Percentiles rank a stretch among this genome's conserved stretches.
These are phyloP conservation scores for Taphrina sp. DNA, from an alignment of 1,139 yeast species.

Conservation along the genomic window DNA sequence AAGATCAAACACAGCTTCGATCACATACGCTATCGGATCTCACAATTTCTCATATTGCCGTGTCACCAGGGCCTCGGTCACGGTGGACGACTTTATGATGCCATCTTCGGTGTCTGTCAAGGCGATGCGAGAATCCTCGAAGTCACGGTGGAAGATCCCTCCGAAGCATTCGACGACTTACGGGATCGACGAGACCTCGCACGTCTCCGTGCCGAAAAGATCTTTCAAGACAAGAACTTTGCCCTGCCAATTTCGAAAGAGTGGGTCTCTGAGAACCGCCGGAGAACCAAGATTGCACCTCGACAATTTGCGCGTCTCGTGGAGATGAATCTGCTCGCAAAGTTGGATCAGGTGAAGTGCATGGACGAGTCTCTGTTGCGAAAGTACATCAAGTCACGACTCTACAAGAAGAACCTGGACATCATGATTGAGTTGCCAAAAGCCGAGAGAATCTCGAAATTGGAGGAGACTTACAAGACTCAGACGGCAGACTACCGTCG, in stretches of 20 bases:
- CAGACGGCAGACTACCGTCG: conserved; percentile 69
- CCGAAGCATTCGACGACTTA: conserved; percentile 85
- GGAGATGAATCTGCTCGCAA: conserved; percentile 80
- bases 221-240: not conserved
- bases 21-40: conserved; percentile 63
- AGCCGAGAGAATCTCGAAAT: conserved; percentile 60
- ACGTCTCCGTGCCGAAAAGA: conserved; percentile 45
- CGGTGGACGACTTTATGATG: conserved; percentile 63
- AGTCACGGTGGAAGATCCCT: conserved; percentile 91
- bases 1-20: conserved; percentile 18
- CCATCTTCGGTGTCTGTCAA: conserved; percentile 58
- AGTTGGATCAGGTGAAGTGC: conserved; percentile 59
- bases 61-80: conserved; percentile 68
- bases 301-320: conserved; percentile 37
- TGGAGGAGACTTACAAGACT: conserved; percentile 71
- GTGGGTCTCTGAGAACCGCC: conserved; percentile 50
- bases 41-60: conserved; percentile 84
- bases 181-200: conserved; percentile 78
- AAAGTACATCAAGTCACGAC: conserved; percentile 64
- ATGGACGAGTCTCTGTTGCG: conserved; percentile 48
- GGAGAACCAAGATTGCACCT: conserved; percentile 3
- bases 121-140: conserved; percentile 59
- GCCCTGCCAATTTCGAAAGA: conserved; percentile 43
- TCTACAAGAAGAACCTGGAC: conserved; percentile 73
- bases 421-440: conserved; percentile 66